Percentiles rank a stretch among this genome's conserved stretches.
Conservation (phyloP, 441 rosid genomes). For the Melastoma candidum region DNA sequence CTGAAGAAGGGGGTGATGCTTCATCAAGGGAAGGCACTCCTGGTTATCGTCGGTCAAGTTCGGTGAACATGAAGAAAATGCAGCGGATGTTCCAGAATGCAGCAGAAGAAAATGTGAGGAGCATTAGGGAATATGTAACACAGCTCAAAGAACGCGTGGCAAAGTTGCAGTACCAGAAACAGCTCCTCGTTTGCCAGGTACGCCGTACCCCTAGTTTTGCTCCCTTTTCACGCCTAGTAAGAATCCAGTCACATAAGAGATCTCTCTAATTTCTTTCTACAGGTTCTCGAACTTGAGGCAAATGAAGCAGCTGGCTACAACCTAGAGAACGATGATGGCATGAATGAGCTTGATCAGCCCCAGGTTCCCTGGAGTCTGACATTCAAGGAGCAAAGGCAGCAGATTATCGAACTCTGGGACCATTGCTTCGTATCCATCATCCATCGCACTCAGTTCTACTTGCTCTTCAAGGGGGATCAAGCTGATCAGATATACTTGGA, state of each 20-base stretch:
- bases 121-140: slow-evolving; percentile 85
- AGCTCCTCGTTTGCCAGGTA: slow-evolving; percentile 98
- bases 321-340: slow-evolving; percentile 45
- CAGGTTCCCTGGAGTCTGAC: slow-evolving; percentile 75
- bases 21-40: slow-evolving; percentile 82
- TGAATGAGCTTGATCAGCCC: slow-evolving; percentile 37
- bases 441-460: slow-evolving; percentile 91
- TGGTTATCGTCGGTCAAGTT: slow-evolving; percentile 63
- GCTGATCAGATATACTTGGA: slow-evolving; percentile 99
- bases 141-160: slow-evolving; percentile 98
- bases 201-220: not conserved
- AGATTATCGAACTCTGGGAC: slow-evolving; percentile 92
- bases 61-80: slow-evolving; percentile 98
- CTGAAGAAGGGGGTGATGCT: slow-evolving; percentile 75
- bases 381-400: slow-evolving; percentile 82
- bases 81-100: slow-evolving; percentile 98
- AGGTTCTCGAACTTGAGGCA: slow-evolving; percentile 98
- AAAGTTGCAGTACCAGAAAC: slow-evolving; percentile 96
- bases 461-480: slow-evolving; percentile 85
- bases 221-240: not conserved
- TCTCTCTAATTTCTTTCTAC: slow-evolving; percentile 2
- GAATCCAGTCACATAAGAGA: not conserved
- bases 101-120: slow-evolving; percentile 97
- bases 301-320: slow-evolving; percentile 80
- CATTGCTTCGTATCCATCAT: slow-evolving; percentile 76